phyloP scores from a whole-genome alignment of 2,329 filamentous ascomycete species.

The Lachnellula suecica region DNA sequence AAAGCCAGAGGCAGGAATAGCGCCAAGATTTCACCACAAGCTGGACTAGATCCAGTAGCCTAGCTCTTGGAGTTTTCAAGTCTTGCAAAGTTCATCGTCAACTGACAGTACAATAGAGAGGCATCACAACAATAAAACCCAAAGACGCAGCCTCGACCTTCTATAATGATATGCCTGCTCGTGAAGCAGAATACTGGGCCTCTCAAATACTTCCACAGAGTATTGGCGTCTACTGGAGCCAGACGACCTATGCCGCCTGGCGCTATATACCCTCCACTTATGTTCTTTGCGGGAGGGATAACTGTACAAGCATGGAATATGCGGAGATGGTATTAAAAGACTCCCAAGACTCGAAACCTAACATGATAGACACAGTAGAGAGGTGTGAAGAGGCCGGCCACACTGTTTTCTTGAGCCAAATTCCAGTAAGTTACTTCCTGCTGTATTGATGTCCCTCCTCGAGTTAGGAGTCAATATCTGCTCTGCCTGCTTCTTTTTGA shows the following conservation, averaged over 20 bases:
- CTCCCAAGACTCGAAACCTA: constrained; percentile 6
- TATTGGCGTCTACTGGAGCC: constrained; percentile 32
- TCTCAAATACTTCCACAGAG: constrained; percentile 39
- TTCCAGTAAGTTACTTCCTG: constrained; percentile 5
- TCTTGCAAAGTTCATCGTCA: neutral
- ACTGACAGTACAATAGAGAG: constrained; percentile 25
- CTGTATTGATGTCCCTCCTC: neutral
- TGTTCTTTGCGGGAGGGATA: constrained; percentile 24
- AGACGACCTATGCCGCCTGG: constrained; percentile 28
- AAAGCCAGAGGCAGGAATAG: neutral
- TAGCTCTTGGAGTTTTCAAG: neutral
- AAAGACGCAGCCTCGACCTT: constrained; percentile 37
- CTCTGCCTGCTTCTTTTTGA: too few species aligned
- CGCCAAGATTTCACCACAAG: neutral
- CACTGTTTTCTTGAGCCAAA: constrained; percentile 13
- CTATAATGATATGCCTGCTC: constrained; percentile 41
- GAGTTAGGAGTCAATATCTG: neutral
- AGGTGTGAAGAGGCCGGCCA: constrained; percentile 16
- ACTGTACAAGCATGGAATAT: constrained; percentile 14
- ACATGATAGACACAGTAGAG: constrained; percentile 18
- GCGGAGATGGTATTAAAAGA: constrained; percentile 16
- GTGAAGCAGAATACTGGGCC: constrained; percentile 40
- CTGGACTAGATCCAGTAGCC: too few species aligned
- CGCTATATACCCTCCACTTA: constrained; percentile 27
- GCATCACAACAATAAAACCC: constrained; percentile 33